These are phyloP conservation scores for Yamadazyma laniorum DNA, from an alignment of 805 yeast species.

Conservation along the genomic window DNA sequence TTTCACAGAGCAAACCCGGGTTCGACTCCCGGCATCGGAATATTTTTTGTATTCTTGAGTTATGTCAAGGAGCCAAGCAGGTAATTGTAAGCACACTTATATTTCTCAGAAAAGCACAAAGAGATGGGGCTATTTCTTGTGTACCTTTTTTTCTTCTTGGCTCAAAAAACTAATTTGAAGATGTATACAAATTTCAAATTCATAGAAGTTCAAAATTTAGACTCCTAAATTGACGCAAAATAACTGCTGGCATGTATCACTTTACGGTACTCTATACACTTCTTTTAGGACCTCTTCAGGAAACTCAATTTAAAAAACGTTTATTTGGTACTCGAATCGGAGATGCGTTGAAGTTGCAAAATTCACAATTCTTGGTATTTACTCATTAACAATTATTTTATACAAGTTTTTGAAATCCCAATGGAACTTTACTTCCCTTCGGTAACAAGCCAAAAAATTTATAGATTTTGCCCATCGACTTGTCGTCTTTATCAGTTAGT, in stretches of 20 bases:
- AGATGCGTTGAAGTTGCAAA: constrained; percentile 1
- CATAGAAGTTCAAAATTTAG: too few relatives aligned
- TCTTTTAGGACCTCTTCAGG: too few relatives aligned
- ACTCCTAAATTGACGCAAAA: too few relatives aligned
- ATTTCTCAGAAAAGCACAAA: too few relatives aligned
- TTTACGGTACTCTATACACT: too few relatives aligned
- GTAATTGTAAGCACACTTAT: too few relatives aligned
- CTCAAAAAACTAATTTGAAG: neutral
- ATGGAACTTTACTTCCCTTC: constrained; percentile 39
- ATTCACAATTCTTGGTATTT: neutral
- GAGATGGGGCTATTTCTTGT: neutral
- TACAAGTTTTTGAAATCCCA: constrained; percentile 49
- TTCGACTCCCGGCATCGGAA: constrained; percentile 88
- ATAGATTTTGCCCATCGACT: constrained; percentile 74
- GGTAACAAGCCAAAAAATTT: constrained; percentile 68
- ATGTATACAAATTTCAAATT: too few relatives aligned
- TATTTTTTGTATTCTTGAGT: constrained; percentile 6
- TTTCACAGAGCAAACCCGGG: constrained; percentile 65
- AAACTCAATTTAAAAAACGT: too few relatives aligned
- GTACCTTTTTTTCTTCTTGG: neutral
- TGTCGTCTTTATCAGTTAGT: constrained; percentile 57
- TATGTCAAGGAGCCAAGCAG: too few relatives aligned
- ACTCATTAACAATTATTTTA: constrained; percentile 4
- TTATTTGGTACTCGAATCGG: too few relatives aligned
- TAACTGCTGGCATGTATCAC: too few relatives aligned